Base-by-base conservation (phyloP, 1,284 basidiomycete genomes). In the Austropuccinia psidii region DNA sequence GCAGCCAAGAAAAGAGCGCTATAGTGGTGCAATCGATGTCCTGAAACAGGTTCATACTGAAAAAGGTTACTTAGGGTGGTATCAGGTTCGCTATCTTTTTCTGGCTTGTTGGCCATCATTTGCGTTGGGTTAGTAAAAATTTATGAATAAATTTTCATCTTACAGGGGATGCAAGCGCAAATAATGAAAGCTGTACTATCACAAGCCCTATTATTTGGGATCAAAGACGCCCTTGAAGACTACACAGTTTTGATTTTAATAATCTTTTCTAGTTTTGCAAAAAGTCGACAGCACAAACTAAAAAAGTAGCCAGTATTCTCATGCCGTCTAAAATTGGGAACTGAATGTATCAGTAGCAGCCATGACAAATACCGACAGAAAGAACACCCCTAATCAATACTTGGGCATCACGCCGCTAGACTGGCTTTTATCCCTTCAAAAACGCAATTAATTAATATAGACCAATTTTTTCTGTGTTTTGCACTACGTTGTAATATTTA, bases 171-270 rank as follows among this genome's bases (percentile, higher is more conserved):
- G 91, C 85, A 89, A 79, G 90, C 91, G 11, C 91, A 94, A 80
- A 91, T 93, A 75, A 87, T 86, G 74, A 94, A 94, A 81, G 92
- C 92, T 0, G 90, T 93, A 24, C 81, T 93, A 19, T 89, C 90
- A 4, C 90, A 93, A 81, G 91, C 83, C 77, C 33, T 73, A 9
- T 33, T 73, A 27, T 73, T 73, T 65, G 70, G 70, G 35, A 65
- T 73, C 39, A 73, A 73, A 49, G 61, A 73, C 41, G 27, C 65
- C 8, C 60, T 73, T 13, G 70, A 73, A 58, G 60, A 73, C 31
- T 73, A 73, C 50, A 73, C 70, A n/a, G 70, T 65, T 15, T 55
- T 73, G n/a, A n/a, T 73, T 15, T 49, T 73, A 19, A 73, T 73
- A 15, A 24, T 73, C 3, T 49, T 52, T 31, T 62, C 69, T 11